phyloP scores from a whole-genome alignment of 495 filamentous ascomycete genomes.

The Pyrenula massariospora region DNA sequence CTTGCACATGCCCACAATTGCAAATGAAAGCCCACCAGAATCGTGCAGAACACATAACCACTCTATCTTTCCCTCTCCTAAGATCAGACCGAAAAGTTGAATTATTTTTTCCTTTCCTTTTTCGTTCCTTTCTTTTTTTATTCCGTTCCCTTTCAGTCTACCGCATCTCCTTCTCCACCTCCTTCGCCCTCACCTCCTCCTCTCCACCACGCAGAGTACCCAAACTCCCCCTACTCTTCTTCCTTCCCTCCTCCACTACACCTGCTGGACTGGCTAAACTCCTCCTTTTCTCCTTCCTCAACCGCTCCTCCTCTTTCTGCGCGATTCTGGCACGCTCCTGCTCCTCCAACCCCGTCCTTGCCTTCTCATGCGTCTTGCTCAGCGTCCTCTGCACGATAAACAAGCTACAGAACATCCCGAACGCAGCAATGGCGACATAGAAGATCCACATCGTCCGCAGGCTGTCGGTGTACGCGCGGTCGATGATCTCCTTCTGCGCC shows the following conservation, averaged over 20 bases:
- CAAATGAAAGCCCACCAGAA: no score
- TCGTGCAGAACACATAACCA: no score
- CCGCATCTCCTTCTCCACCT: no score
- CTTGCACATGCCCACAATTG: no score
- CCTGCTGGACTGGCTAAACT: neutral
- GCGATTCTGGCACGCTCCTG: slow-evolving; percentile 32
- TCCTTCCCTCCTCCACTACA: neutral
- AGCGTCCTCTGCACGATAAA: slow-evolving; percentile 44
- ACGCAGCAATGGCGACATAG: slow-evolving; percentile 40
- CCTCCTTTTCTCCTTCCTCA: slow-evolving; percentile 7
- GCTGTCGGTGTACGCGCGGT: slow-evolving; percentile 40
- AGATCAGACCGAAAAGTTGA: no score
- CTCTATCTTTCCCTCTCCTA: no score
- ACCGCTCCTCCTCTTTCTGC: slow-evolving; percentile 19
- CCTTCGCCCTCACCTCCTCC: no score
- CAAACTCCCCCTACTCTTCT: no score
- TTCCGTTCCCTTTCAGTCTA: no score
- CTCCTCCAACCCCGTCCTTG: slow-evolving; percentile 50
- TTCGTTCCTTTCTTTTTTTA: no score
- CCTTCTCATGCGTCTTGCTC: slow-evolving; percentile 45
- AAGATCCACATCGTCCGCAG: slow-evolving; percentile 59
- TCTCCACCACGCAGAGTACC: no score
- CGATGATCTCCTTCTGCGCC: slow-evolving; percentile 32
- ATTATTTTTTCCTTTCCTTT: no score
- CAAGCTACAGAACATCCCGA: slow-evolving; percentile 42